Conservation (phyloP, 768 basidiomycete species). For the Tulasnella sp. region DNA sequence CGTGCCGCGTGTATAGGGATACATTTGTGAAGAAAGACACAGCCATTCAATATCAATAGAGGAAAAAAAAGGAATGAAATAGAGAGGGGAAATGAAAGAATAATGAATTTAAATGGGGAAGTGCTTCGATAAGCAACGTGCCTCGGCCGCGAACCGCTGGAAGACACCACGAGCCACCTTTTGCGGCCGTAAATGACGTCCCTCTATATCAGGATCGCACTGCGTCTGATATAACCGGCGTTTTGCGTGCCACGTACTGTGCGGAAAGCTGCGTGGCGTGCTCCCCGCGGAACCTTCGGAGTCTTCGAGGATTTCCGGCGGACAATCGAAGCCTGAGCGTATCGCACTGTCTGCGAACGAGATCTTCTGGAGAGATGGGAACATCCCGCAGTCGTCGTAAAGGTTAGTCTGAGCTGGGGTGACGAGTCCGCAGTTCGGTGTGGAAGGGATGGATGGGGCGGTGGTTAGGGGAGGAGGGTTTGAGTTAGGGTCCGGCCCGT, state of each 20-base stretch:
- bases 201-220: not conserved
- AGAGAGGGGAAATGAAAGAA: not conserved
- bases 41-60: not conserved
- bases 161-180: not conserved
- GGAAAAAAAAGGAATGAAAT: not conserved
- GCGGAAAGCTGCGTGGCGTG: not conserved
- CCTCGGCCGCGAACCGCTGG: not conserved
- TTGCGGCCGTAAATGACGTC: not conserved
- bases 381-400: not conserved
- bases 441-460: not conserved
- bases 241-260: not conserved
- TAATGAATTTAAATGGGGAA: not conserved
- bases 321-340: not conserved
- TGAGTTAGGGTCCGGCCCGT: not conserved
- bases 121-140: not conserved
- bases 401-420: not conserved
- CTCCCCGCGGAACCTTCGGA: too few relatives aligned
- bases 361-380: not conserved
- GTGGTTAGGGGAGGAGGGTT: not conserved
- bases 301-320: not conserved
- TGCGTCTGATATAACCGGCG: not conserved
- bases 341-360: not conserved
- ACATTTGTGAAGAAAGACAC: not conserved
- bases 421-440: not conserved
- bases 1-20: not conserved